phyloP scores from a whole-genome alignment of 331 rosid genomes.

The Rhamnella rubrinervis region DNA sequence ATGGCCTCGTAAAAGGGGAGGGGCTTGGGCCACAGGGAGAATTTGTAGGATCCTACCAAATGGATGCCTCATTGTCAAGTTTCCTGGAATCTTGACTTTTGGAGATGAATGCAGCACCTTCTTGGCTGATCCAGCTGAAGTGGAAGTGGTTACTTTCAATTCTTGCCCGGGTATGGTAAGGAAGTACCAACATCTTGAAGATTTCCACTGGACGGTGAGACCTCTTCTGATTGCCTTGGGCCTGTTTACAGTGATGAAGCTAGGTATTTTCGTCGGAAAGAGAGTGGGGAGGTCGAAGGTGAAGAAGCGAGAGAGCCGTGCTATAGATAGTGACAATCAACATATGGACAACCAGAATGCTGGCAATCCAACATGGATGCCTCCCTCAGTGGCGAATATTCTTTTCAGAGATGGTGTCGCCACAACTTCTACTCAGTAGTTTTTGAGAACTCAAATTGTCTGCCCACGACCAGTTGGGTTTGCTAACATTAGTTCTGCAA shows the following conservation, averaged over 20 bases:
- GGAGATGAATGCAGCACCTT: constrained; percentile 48
- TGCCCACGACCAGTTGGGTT: constrained; percentile 15
- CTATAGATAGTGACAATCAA: constrained; percentile 38
- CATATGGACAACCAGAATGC: constrained; percentile 48
- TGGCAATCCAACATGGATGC: constrained; percentile 60
- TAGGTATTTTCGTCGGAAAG: constrained; percentile 57
- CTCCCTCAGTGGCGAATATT: constrained; percentile 59
- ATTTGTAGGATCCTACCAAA: constrained; percentile 79
- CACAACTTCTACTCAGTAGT: constrained; percentile 39
- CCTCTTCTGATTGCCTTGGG: constrained; percentile 73
- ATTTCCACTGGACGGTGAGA: constrained; percentile 85
- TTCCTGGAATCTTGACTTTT: constrained; percentile 66
- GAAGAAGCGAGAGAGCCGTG: constrained; percentile 35
- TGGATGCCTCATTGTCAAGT: constrained; percentile 75
- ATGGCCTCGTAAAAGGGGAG: constrained; percentile 71
- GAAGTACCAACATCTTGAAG: constrained; percentile 82
- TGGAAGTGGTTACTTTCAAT: constrained; percentile 60
- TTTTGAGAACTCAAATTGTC: neutral
- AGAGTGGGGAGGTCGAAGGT: constrained; percentile 48
- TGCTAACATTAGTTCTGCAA: constrained; percentile 11
- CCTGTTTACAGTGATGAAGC: constrained; percentile 64
- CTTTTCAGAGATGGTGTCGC: constrained; percentile 59
- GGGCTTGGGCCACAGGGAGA: constrained; percentile 67
- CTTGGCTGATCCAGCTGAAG: constrained; percentile 88
- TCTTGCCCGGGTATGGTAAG: constrained; percentile 65